Evolutionary conservation across 768 basidiomycete species (phyloP).

Genomic region (Roridomyces roridus): DNA sequence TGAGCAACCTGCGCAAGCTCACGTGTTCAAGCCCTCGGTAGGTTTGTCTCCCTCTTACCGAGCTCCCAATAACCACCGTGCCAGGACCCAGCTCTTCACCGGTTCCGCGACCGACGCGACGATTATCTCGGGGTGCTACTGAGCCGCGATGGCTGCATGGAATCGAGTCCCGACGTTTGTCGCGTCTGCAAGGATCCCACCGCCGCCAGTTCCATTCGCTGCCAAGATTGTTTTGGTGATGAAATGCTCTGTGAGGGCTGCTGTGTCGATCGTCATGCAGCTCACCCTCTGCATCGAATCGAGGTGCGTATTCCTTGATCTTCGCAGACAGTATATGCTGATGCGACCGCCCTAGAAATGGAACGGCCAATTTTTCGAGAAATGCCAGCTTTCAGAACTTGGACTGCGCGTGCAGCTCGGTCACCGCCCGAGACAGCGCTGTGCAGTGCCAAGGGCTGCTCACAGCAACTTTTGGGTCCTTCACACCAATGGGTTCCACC

Average conservation of each 20-base stretch:
- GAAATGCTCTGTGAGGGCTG: not conserved
- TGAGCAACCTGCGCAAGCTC: too few species aligned
- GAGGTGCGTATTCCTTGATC: constrained; percentile 10
- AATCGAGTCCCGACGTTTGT: not conserved
- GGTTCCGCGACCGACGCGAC: not conserved
- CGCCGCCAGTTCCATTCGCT: not conserved
- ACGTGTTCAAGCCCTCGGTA: too few species aligned
- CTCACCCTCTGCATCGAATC: constrained; percentile 23
- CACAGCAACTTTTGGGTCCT: not conserved
- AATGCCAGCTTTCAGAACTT: not conserved
- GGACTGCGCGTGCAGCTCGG: not conserved
- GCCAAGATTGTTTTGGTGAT: not conserved
- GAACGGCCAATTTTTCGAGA: not conserved
- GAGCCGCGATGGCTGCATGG: not conserved
- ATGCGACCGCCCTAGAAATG: not conserved
- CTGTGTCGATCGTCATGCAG: constrained; percentile 6
- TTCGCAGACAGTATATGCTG: not conserved
- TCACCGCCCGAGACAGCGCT: not conserved
- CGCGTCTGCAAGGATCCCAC: not conserved
- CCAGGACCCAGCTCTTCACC: not conserved
- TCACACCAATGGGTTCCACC: not conserved
- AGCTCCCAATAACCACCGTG: too few species aligned
- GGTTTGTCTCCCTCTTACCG: too few species aligned
- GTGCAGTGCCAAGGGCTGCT: not conserved
- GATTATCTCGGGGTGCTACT: not conserved